Evolutionary conservation across 2,329 filamentous ascomycete genomes (phyloP), one percentile per base, ranked within the genome.

Genomic region (Colletotrichum coccodes): DNA sequence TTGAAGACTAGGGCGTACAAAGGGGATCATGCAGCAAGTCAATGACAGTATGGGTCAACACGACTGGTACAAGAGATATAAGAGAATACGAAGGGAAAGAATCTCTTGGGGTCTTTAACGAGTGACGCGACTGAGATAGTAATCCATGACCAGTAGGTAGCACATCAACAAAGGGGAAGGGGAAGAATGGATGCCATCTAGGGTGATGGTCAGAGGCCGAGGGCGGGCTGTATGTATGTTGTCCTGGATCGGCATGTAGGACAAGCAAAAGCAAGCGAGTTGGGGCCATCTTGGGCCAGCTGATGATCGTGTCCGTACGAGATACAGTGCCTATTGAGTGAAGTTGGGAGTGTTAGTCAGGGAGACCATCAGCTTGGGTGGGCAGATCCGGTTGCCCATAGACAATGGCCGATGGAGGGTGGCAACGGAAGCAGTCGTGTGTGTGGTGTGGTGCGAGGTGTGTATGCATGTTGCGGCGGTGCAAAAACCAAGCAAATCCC

Each of bases 61-160:
- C 28, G 60, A 21, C 65, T 49, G 71, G 70, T 54, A 74, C 75
- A 76, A 76, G 67, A 70, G 71, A 73, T 71, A 64, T 65, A 73
- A 70, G 67, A 70, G 57, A 62, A 59, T 46, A 68, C 26, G 56
- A 68, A 65, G 53, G 60, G 38, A 23, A 42, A 38, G 46, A 30
- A 49, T 52, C 47, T 60, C 60, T 54, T 47, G 14, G 21, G 50
- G 44, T 26, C 30, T 28, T 44, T 49, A 64, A 34, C 56, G 16
- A 59, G 57, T 63, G 66, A 60, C 44, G 57, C 32, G 57, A 52
- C 44, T 49, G 34, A 14, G 34, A 60, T 12, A 16, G 50, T 21
- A 30, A 56, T 47, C 38, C 60, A 52, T 42, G 42, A 30, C 57
- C 44, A 44, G 64, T 38, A 28, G 54, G 54, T 30, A 56, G 34